phyloP scores from a whole-genome alignment of 2,329 filamentous ascomycete genomes.

The Acephala macrosclerotiorum region DNA sequence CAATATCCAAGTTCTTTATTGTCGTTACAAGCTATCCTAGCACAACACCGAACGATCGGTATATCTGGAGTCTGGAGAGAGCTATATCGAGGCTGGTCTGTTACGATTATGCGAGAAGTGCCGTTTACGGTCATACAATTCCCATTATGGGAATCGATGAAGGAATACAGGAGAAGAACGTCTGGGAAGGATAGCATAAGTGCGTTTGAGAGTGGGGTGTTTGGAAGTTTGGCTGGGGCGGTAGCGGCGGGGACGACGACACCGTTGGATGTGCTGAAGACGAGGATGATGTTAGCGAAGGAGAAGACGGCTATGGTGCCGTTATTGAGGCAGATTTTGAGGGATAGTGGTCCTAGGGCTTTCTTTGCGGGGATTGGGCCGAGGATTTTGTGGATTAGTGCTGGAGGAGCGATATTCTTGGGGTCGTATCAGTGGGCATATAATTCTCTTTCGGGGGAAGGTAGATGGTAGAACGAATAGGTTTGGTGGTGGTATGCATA shows the following conservation, averaged over 20 bases:
- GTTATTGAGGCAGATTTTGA: slow-evolving; percentile 70
- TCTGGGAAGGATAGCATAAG: slow-evolving; percentile 59
- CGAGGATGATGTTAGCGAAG: slow-evolving; percentile 88
- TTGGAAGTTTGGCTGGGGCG: slow-evolving; percentile 84
- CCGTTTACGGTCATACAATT: slow-evolving; percentile 98
- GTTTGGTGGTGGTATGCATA: slow-evolving; percentile 24
- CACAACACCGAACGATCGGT: slow-evolving; percentile 51
- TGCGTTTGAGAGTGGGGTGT: slow-evolving; percentile 81
- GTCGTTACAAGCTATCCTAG: slow-evolving; percentile 75
- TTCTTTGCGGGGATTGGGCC: slow-evolving; percentile 84
- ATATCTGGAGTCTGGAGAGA: slow-evolving; percentile 74
- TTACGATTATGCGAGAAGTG: slow-evolving; percentile 94
- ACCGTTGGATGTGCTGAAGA: slow-evolving; percentile 95
- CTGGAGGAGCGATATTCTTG: slow-evolving; percentile 92
- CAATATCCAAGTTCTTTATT: slow-evolving; percentile 75
- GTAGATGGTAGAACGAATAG: slow-evolving; percentile 11
- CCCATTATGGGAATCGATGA: slow-evolving; percentile 94
- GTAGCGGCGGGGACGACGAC: slow-evolving; percentile 90
- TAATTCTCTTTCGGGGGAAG: slow-evolving; percentile 65
- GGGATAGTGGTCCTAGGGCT: slow-evolving; percentile 67
- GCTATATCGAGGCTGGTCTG: slow-evolving; percentile 89
- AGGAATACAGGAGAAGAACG: slow-evolving; percentile 67
- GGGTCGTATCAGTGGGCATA: slow-evolving; percentile 91
- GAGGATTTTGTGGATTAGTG: slow-evolving; percentile 91
- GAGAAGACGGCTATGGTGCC: slow-evolving; percentile 65